Percentiles rank a stretch among this genome's conserved stretches.
These are phyloP conservation scores for Ogataea minuta DNA, from an alignment of 805 yeast species.

Conservation along the genomic window DNA sequence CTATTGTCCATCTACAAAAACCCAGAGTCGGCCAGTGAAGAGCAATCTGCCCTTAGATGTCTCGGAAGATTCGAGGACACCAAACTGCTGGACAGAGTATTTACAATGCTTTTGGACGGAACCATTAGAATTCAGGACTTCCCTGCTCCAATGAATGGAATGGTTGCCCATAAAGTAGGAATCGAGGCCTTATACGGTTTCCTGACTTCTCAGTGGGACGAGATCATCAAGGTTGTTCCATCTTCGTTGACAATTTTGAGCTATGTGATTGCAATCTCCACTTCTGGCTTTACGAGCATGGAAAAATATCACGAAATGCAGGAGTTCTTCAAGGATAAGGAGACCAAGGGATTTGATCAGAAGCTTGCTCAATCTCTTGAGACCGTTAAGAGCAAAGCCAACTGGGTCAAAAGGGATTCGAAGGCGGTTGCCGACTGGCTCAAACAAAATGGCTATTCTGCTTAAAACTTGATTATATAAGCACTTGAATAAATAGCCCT, in stretches of 20 bases:
- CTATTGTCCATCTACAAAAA: constrained; percentile 45
- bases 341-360: constrained; percentile 57
- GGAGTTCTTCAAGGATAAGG: constrained; percentile 47
- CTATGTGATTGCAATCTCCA: constrained; percentile 60
- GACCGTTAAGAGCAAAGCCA: constrained; percentile 47
- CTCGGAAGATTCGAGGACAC: constrained; percentile 48
- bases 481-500: constrained; percentile 1
- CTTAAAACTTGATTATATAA: constrained; percentile 5
- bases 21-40: constrained; percentile 56
- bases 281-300: constrained; percentile 41
- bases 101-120: constrained; percentile 53
- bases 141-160: constrained; percentile 70
- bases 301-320: constrained; percentile 43
- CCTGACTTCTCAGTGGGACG: constrained; percentile 70
- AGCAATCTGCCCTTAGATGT: constrained; percentile 54
- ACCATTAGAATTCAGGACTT: constrained; percentile 55
- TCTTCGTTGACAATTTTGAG: constrained; percentile 81
- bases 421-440: constrained; percentile 48
- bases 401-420: constrained; percentile 56
- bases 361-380: constrained; percentile 59
- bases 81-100: constrained; percentile 37
- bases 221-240: constrained; percentile 63
- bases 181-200: constrained; percentile 70
- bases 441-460: constrained; percentile 24
- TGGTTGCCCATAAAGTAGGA: constrained; percentile 63